These are phyloP conservation scores for Neoconidiobolus thromboides DNA, from an alignment of 371 early-diverging fungal genomes.

Conservation along the genomic window DNA sequence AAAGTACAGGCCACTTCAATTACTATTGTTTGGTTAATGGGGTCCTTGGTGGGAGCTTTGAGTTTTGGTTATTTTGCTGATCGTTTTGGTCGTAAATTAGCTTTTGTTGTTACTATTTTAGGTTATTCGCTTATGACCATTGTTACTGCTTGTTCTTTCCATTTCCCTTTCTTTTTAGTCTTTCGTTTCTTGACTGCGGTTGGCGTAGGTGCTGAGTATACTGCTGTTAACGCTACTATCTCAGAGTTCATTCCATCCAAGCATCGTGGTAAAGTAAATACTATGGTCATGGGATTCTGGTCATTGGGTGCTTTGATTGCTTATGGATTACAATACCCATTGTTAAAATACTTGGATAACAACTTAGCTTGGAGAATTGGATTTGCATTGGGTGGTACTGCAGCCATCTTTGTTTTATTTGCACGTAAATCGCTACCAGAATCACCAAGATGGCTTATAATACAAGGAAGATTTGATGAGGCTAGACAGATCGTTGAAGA, in stretches of 20 bases:
- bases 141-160: slow-evolving; percentile 6
- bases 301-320: slow-evolving; percentile 7
- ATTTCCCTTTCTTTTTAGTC: slow-evolving; percentile 6
- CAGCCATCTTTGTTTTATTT: background rate
- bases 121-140: slow-evolving; percentile 7
- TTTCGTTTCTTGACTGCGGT: slow-evolving; percentile 8
- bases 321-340: background rate
- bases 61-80: slow-evolving; percentile 6
- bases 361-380: slow-evolving; percentile 6
- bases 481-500: background rate
- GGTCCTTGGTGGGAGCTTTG: slow-evolving; percentile 7
- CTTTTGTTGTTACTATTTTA: slow-evolving; percentile 6
- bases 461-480: slow-evolving; percentile 7
- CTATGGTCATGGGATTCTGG: slow-evolving; percentile 7
- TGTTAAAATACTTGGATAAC: slow-evolving; percentile 2
- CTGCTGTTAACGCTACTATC: slow-evolving; percentile 7
- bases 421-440: slow-evolving; percentile 5
- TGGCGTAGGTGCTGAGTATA: slow-evolving; percentile 9
- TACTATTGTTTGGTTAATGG: slow-evolving; percentile 7
- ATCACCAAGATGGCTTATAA: slow-evolving; percentile 6
- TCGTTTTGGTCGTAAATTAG: slow-evolving; percentile 6
- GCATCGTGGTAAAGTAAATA: slow-evolving; percentile 6
- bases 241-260: slow-evolving; percentile 8
- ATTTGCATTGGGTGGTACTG: slow-evolving; percentile 6
- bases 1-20: slow-evolving; percentile 2